Evolutionary conservation across 306 rosid genomes (phyloP).

Genomic region (Hylodesmum podocarpum): DNA sequence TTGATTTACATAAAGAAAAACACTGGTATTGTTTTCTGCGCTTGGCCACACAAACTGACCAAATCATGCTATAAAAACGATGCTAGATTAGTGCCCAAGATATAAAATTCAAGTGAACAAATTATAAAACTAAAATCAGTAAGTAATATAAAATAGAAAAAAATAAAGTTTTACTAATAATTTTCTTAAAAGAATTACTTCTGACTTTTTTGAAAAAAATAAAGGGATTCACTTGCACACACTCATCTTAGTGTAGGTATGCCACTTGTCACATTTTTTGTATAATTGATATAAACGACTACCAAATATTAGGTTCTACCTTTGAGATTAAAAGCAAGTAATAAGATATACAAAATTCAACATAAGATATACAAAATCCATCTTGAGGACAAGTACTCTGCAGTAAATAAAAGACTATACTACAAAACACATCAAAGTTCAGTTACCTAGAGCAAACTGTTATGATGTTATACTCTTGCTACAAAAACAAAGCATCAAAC

Average conservation of each 20-base stretch:
- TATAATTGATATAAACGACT: not conserved
- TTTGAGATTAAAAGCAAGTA: not conserved
- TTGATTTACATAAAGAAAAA: not conserved
- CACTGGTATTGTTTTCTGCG: not conserved
- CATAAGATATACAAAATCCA: not conserved
- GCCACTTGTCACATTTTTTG: no score
- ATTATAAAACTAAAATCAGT: no score
- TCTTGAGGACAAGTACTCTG: not conserved
- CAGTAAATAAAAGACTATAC: not conserved
- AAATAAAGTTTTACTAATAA: no score
- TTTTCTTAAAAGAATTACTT: no score
- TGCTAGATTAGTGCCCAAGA: not conserved
- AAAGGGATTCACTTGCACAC: no score
- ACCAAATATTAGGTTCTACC: not conserved
- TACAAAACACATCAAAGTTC: conserved; percentile 20
- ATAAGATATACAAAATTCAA: not conserved
- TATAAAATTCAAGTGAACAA: no score
- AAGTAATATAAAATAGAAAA: no score
- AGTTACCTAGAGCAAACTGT: conserved; percentile 21
- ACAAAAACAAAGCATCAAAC: not conserved
- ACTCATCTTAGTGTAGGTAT: no score
- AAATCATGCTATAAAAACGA: not conserved
- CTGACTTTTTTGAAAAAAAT: no score
- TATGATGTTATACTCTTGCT: not conserved
- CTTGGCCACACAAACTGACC: not conserved